A percentile compares a stretch with the other conserved stretches of the same genome.
These are phyloP conservation scores for Yamadazyma diddensiae DNA, from an alignment of 1,139 yeast species.

Conservation along the genomic window DNA sequence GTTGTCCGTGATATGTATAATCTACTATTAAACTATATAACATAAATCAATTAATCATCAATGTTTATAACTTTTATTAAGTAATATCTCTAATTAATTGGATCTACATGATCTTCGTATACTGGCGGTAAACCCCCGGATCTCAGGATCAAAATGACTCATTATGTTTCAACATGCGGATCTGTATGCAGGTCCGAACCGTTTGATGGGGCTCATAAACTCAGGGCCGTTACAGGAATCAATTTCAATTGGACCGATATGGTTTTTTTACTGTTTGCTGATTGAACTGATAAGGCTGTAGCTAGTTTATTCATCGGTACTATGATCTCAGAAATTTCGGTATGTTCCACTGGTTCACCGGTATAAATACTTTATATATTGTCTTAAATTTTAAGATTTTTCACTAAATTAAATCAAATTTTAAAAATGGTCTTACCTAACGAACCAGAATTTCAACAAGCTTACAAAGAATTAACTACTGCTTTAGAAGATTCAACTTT, in stretches of 20 bases:
- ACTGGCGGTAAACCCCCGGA: too few species aligned
- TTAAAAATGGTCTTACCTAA: constrained; percentile 51
- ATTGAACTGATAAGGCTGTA: constrained; percentile 6
- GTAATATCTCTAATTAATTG: too few species aligned
- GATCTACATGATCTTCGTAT: too few species aligned
- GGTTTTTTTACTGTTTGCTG: background rate
- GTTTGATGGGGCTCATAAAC: constrained; percentile 1
- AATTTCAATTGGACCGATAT: constrained; percentile 13
- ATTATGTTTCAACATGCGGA: too few species aligned
- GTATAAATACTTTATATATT: background rate
- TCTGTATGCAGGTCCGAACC: too few species aligned
- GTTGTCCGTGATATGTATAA: too few species aligned
- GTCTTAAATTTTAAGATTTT: background rate
- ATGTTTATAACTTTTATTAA: too few species aligned
- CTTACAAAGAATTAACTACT: constrained; percentile 86
- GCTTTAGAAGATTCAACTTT: constrained; percentile 91
- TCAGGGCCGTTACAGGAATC: constrained; percentile 15
- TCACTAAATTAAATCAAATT: background rate
- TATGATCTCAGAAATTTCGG: constrained; percentile 1
- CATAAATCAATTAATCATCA: too few species aligned
- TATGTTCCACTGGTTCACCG: background rate
- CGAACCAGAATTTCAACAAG: constrained; percentile 99
- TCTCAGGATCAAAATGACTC: too few species aligned
- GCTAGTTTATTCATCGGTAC: background rate
- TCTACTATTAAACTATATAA: too few species aligned